Conservation (phyloP, 1,284 basidiomycete genomes). For the Pseudozyma sp. region DNA sequence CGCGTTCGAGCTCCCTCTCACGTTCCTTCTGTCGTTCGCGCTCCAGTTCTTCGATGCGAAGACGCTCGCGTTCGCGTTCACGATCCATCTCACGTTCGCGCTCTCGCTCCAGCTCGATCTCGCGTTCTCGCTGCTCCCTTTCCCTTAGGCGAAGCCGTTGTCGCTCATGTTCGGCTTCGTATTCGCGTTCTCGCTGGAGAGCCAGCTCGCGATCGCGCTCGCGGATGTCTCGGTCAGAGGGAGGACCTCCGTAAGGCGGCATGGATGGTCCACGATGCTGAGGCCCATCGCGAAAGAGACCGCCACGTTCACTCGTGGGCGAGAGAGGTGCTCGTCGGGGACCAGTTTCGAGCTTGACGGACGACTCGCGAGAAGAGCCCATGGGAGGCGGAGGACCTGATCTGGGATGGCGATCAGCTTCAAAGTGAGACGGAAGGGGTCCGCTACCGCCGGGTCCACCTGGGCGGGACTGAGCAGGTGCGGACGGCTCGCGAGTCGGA, state of each 20-base stretch:
- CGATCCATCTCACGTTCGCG: constrained; percentile 17
- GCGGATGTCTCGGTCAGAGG: constrained; percentile 25
- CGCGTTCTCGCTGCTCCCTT: constrained; percentile 28
- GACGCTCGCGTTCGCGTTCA: constrained; percentile 22
- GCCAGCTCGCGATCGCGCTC: constrained; percentile 36
- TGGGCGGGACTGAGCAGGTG: constrained; percentile 23
- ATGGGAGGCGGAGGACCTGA: constrained; percentile 36
- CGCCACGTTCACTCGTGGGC: constrained; percentile 30
- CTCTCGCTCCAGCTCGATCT: constrained; percentile 26
- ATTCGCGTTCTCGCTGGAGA: constrained; percentile 27
- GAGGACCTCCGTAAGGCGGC: constrained; percentile 29
- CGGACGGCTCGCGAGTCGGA: constrained; percentile 28
- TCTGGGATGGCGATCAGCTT: constrained; percentile 35
- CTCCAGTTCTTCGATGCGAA: constrained; percentile 32
- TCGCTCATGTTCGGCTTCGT: constrained; percentile 28
- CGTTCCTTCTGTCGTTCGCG: constrained; percentile 27
- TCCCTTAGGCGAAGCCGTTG: constrained; percentile 29
- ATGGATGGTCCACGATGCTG: constrained; percentile 32
- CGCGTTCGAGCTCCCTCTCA: constrained; percentile 29
- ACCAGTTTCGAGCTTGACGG: constrained; percentile 26
- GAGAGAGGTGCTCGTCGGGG: constrained; percentile 34
- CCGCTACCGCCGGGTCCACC: constrained; percentile 10
- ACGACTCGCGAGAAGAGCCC: constrained; percentile 13
- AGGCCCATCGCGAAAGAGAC: constrained; percentile 19
- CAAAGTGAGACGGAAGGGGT: constrained; percentile 28